Conservation (phyloP, 169 alveolate species). For the Plasmodium falciparum region DNA sequence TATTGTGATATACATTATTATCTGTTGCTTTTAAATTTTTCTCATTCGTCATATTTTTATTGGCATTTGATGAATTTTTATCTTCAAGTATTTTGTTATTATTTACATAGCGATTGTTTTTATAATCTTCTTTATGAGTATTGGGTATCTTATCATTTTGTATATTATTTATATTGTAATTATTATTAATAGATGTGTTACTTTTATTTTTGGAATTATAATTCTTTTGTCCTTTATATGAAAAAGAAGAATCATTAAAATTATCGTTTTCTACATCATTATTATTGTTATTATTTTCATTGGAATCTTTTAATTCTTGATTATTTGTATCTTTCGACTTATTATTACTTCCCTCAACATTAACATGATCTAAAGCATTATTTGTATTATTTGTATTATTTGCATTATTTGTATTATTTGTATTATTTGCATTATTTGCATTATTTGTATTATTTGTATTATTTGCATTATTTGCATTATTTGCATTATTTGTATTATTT, state of each 20-base stretch:
- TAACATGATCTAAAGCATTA: not conserved
- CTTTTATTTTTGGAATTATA: constrained; percentile 3
- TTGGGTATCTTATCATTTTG: constrained; percentile 11
- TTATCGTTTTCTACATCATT: not conserved
- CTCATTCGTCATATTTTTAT: constrained; percentile 31
- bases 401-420: not conserved
- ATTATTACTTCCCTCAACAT: not conserved
- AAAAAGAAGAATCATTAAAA: not conserved
- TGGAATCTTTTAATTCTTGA: not conserved
- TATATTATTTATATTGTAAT: not conserved
- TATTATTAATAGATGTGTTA: not conserved
- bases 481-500: constrained; percentile 13
- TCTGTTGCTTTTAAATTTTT: constrained; percentile 14
- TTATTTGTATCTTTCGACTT: constrained; percentile 6
- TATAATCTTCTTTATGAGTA: constrained; percentile 38
- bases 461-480: constrained; percentile 8
- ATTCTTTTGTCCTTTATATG: constrained; percentile 12
- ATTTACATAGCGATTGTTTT: constrained; percentile 7
- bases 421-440: not conserved
- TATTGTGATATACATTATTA: not conserved
- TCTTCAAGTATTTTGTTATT: constrained; percentile 43
- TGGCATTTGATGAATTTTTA: not conserved
- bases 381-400: constrained; percentile 13
- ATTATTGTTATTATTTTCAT: not conserved
- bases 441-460: constrained; percentile 14